Evolutionary conservation across 257 asterid genomes (phyloP), one percentile per base, ranked within the genome.

Genomic region (Fraxinus anomala): DNA sequence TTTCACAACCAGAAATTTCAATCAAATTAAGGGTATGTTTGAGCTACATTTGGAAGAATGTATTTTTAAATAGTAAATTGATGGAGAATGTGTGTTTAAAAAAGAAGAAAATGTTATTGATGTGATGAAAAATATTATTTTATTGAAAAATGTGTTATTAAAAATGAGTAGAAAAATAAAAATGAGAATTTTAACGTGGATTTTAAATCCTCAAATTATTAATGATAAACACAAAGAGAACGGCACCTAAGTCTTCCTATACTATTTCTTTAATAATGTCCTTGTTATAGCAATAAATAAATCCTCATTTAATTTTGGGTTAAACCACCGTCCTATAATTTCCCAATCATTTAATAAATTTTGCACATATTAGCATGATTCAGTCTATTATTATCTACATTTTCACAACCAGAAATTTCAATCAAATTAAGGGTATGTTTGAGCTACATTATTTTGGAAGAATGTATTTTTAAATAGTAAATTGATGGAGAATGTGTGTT

Each of bases 171-270:
- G n/a, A n/a, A n/a, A n/a, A n/a, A n/a, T n/a, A n/a, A n/a, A n/a
- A n/a, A n/a, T n/a, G n/a, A n/a, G n/a, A n/a, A n/a, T n/a, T n/a
- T n/a, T n/a, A n/a, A n/a, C n/a, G n/a, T n/a, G n/a, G n/a, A n/a
- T n/a, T n/a, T n/a, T n/a, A 3, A 31, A 6, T 54, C 9, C 21
- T n/a, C 26, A 54, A 49, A 54, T 54, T 54, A 54, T 1, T 54
- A 54, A 16, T 54, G 65, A 54, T 4, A n/a, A n/a, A n/a, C n/a
- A n/a, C n/a, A n/a, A n/a, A n/a, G n/a, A n/a, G n/a, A n/a, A n/a
- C n/a, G n/a, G n/a, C n/a, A n/a, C n/a, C n/a, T n/a, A n/a, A 77
- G 82, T 80, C 85, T 70, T 80, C 73, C 39, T 21, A 59, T 73
- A 34, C 10, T 72, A 76, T 68, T 84, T 82, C 8, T 84, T 84